These are phyloP conservation scores for Pseudonectria foliicola DNA, from an alignment of 2,329 filamentous ascomycete genomes.

Conservation along the genomic window DNA sequence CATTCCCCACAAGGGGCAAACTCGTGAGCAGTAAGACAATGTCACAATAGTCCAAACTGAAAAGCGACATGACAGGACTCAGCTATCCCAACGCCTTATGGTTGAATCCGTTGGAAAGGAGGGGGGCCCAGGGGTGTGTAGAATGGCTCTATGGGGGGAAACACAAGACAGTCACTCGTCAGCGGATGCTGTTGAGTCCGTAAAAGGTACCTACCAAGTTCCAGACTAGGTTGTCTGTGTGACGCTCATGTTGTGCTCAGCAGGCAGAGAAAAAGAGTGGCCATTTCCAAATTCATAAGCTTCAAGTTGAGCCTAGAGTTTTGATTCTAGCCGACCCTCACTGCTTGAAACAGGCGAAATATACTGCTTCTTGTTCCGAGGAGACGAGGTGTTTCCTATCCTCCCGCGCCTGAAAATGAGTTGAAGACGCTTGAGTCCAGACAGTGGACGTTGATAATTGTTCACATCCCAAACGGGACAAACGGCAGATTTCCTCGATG, in stretches of 20 bases:
- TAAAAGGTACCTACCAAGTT: neutral
- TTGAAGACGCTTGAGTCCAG: no score
- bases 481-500: no score
- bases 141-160: no score
- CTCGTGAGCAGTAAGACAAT: constrained; percentile 12
- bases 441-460: no score
- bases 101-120: no score
- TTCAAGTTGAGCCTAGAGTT: constrained; percentile 1
- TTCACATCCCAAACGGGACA: no score
- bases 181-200: constrained; percentile 9
- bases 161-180: constrained; percentile 15
- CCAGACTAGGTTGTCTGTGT: constrained; percentile 10
- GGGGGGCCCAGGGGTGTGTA: no score
- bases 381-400: no score
- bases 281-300: neutral
- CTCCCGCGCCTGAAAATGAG: no score
- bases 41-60: constrained; percentile 5
- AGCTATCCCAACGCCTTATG: neutral
- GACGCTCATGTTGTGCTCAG: constrained; percentile 5
- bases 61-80: constrained; percentile 3
- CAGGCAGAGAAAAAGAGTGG: constrained; percentile 2
- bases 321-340: no score
- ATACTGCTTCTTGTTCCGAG: no score
- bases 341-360: no score
- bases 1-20: constrained; percentile 7